phyloP scores from a whole-genome alignment of 2,329 filamentous ascomycete genomes.

The Fusarium euwallaceae region DNA sequence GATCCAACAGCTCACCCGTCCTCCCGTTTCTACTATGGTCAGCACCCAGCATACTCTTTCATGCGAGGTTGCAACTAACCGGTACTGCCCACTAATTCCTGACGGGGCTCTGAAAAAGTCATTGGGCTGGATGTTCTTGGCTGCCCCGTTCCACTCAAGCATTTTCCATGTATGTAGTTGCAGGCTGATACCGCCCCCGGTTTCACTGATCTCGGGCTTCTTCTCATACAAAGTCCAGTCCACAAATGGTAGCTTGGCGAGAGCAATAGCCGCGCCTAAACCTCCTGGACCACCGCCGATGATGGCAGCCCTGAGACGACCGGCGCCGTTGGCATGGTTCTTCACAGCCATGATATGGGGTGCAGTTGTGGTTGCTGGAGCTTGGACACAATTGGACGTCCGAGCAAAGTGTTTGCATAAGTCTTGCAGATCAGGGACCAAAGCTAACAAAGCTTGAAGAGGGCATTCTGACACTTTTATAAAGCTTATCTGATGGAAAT shows the following conservation, averaged over 20 bases:
- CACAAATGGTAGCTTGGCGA: conserved; percentile 47
- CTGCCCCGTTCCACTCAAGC: conserved; percentile 49
- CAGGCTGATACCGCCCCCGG: conserved; percentile 54
- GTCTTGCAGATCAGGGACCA: not conserved
- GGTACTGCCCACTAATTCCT: conserved; percentile 43
- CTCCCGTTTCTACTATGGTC: conserved; percentile 47
- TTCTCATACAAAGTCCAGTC: conserved; percentile 54
- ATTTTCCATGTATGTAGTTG: conserved; percentile 53
- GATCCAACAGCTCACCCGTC: conserved; percentile 47
- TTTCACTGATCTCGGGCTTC: conserved; percentile 53
- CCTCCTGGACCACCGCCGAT: conserved; percentile 49
- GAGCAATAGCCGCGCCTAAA: conserved; percentile 50
- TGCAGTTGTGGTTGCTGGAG: not conserved
- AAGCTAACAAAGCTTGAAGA: not conserved
- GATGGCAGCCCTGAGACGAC: conserved; percentile 40
- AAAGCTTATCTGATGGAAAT: not conserved
- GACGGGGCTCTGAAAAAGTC: conserved; percentile 49
- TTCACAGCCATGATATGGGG: conserved; percentile 34
- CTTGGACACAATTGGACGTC: not conserved
- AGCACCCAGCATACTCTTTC: not conserved
- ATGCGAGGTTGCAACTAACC: conserved; percentile 22
- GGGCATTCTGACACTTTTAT: not conserved
- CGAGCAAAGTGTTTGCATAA: not conserved
- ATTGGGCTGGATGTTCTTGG: conserved; percentile 48
- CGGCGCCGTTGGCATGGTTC: conserved; percentile 25